Conservation (phyloP, 192 early-diverging fungal species). For the Backusella psychrophila region DNA sequence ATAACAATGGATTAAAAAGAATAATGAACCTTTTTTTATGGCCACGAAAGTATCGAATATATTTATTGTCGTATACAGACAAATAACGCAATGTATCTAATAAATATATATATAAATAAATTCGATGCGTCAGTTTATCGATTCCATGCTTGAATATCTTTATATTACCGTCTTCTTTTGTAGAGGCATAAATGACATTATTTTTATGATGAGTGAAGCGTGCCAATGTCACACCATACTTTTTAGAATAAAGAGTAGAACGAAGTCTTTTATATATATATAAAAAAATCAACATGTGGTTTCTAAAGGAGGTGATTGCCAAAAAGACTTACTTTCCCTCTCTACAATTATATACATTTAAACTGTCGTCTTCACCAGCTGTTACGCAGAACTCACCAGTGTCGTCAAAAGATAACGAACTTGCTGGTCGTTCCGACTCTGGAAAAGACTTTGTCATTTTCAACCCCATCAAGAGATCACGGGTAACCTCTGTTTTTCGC, state of each 20-base stretch:
- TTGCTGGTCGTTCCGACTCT: slow-evolving; percentile 71
- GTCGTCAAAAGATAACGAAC: slow-evolving; percentile 81
- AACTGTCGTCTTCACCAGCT: slow-evolving; percentile 80
- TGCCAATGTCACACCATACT: slow-evolving; percentile 90
- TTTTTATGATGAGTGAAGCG: slow-evolving; percentile 82
- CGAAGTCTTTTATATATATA: slow-evolving; percentile 51
- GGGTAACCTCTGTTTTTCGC: slow-evolving; percentile 24
- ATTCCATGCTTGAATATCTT: not conserved
- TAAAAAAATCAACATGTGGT: not conserved
- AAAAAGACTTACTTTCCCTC: slow-evolving; percentile 67
- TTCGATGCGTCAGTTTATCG: not conserved
- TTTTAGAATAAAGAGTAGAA: slow-evolving; percentile 85
- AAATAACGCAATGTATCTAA: slow-evolving; percentile 91
- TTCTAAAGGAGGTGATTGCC: not conserved
- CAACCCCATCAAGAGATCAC: slow-evolving; percentile 34
- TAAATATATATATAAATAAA: too few relatives aligned
- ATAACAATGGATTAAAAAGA: not conserved
- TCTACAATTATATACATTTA: slow-evolving; percentile 82
- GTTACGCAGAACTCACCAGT: slow-evolving; percentile 77
- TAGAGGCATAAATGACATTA: slow-evolving; percentile 88
- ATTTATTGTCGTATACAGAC: slow-evolving; percentile 94
- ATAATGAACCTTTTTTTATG: slow-evolving; percentile 63
- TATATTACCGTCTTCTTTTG: slow-evolving; percentile 80
- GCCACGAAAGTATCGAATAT: slow-evolving; percentile 89
- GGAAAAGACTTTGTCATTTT: slow-evolving; percentile 71